Evolutionary conservation across 768 basidiomycete genomes (phyloP).

Genomic region (Lentinula sp.): DNA sequence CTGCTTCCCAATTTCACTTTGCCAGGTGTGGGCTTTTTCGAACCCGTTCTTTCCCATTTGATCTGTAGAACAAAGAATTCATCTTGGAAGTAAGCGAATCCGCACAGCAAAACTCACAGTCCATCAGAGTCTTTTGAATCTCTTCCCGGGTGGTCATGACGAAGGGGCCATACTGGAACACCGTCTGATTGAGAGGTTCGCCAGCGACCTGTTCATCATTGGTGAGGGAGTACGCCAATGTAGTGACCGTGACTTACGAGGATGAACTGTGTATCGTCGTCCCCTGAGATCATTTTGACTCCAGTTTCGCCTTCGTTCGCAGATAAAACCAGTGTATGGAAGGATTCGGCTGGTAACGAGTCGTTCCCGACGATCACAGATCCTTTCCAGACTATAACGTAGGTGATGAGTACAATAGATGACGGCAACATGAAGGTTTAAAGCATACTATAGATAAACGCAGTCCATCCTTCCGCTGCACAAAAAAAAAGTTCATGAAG

Average conservation of each 20-base stretch:
- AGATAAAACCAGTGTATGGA: conserved; percentile 84
- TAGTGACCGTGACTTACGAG: conserved; percentile 39
- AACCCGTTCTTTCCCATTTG: conserved; percentile 80
- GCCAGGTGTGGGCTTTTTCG: conserved; percentile 85
- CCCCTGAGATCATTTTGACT: conserved; percentile 51
- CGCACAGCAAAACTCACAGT: conserved; percentile 46
- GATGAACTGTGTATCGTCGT: conserved; percentile 67
- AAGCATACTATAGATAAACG: conserved; percentile 74
- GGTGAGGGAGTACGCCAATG: conserved; percentile 3
- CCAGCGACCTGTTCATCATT: conserved; percentile 55
- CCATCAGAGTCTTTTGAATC: conserved; percentile 74
- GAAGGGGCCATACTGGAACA: conserved; percentile 84
- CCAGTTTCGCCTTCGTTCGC: conserved; percentile 54
- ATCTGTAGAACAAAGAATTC: conserved; percentile 33
- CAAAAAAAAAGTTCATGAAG: not conserved
- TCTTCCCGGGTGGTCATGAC: conserved; percentile 82
- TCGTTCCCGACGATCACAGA: conserved; percentile 53
- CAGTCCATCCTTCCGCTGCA: conserved; percentile 79
- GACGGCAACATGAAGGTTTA: not conserved
- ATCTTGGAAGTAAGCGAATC: not conserved
- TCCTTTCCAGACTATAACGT: conserved; percentile 56
- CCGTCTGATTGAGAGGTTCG: conserved; percentile 83
- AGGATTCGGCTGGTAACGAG: conserved; percentile 40
- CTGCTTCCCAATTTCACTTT: conserved; percentile 66
- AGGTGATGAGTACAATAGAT: not conserved